A percentile compares a stretch with the other conserved stretches of the same genome.
Evolutionary conservation across 208 protist genomes (phyloP).

Genomic region (Balamuthia mandrillaris): DNA sequence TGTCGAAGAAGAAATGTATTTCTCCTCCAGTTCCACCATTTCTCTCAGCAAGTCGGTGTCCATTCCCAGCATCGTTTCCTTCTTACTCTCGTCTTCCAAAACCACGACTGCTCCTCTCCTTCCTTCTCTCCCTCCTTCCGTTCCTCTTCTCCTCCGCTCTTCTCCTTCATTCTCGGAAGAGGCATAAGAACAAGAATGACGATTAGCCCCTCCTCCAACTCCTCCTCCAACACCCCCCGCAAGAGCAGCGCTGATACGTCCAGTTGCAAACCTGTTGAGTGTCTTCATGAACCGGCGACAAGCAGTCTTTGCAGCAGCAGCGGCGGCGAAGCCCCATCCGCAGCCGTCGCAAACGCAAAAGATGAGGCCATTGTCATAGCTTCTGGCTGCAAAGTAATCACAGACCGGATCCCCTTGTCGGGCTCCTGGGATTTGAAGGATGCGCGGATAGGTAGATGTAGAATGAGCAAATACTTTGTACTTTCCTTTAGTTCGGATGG

Average conservation of each 20-base stretch:
- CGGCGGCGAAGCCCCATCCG: slow-evolving; percentile 1
- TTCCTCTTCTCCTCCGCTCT: not conserved
- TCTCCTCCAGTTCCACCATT: no score
- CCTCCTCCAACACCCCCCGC: not conserved
- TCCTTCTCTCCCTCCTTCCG: no score
- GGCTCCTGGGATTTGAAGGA: not conserved
- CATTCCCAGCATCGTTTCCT: no score
- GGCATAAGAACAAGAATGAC: not conserved
- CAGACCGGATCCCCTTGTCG: slow-evolving; percentile 26
- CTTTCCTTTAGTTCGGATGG: not conserved
- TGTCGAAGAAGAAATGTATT: no score
- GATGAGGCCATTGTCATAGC: slow-evolving; percentile 11
- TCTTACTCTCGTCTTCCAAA: no score
- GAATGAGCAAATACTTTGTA: not conserved
- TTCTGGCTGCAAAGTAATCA: not conserved
- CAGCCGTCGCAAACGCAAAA: slow-evolving; percentile 41
- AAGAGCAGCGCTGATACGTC: not conserved
- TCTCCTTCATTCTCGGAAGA: not conserved
- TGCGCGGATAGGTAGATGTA: slow-evolving; percentile 19
- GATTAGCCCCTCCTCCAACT: not conserved
- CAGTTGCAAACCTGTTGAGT: not conserved
- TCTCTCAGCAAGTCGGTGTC: no score
- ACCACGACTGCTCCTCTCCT: no score
- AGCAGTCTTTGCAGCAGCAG: not conserved
- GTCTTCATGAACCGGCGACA: slow-evolving; percentile 7